Conservation (phyloP, 768 basidiomycete species). For the Gloeophyllum trabeum region DNA sequence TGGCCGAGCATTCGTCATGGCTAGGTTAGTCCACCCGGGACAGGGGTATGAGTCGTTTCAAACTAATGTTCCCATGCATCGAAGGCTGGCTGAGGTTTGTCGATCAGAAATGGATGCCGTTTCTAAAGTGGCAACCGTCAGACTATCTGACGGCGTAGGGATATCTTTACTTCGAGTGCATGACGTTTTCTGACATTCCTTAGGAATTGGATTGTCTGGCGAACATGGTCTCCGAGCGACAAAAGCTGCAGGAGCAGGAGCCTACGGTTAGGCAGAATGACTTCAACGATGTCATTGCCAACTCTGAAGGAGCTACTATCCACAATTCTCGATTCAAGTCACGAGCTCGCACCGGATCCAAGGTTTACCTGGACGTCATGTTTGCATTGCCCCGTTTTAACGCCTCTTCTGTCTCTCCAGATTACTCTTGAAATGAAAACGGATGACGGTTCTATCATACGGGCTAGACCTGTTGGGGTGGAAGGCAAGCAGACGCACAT, state of each 20-base stretch:
- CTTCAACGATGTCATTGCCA: slow-evolving; percentile 16
- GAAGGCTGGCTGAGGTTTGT: background rate
- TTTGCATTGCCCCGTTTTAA: background rate
- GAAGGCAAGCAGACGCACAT: slow-evolving; percentile 27
- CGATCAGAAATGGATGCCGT: too few species aligned
- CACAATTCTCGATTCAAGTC: slow-evolving; percentile 30
- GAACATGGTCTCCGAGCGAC: too few species aligned
- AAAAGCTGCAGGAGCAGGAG: slow-evolving; percentile 20
- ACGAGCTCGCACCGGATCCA: slow-evolving; percentile 22
- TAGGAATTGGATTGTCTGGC: too few species aligned
- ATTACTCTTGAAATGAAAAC: slow-evolving; percentile 25
- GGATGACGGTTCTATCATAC: slow-evolving; percentile 16
- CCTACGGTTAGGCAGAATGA: slow-evolving; percentile 24
- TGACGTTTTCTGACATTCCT: too few species aligned
- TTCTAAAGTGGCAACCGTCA: too few species aligned
- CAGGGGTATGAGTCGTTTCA: background rate
- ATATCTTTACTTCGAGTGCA: too few species aligned
- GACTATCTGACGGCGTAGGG: too few species aligned
- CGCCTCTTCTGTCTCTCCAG: slow-evolving; percentile 12
- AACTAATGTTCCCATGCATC: background rate
- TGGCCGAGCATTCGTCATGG: slow-evolving; percentile 28
- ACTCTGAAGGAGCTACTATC: slow-evolving; percentile 19
- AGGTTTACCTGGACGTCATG: slow-evolving; percentile 17
- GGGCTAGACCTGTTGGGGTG: slow-evolving; percentile 18
- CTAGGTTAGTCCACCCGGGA: slow-evolving; percentile 14